Base-by-base conservation (phyloP, 371 early-diverging fungal species). In the Rhizopus sp. region DNA sequence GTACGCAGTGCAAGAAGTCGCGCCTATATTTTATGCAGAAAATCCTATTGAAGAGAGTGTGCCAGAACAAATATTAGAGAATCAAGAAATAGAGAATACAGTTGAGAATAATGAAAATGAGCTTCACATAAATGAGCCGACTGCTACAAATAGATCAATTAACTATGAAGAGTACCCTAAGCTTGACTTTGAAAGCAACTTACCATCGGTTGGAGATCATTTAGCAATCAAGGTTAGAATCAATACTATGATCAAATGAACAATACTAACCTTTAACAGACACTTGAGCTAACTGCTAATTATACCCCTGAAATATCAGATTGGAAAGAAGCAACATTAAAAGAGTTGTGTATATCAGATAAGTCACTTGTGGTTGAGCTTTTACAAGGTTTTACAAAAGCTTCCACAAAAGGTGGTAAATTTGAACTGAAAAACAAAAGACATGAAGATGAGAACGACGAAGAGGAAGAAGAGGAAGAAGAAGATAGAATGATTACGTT, bases 291-390 rank as follows among this genome's bases (percentile, higher is more conserved):
- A 32, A 44, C 16, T 15, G 53, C 63, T 29, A 46, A 39, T 17
- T 68, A 68, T 47, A 63, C 68, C 35, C 68, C 68, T 13, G 68
- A 68, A 23, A 63, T 68, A 30, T 68, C 68, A 3, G 68, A 54
- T 32, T 68, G 68, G 68, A 68, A 68, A 23, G 54, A 68, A 33
- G 63, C 50, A 1, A 54, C 47, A 17, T 17, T 68, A 12, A 56
- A 46, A 31, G 41, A 53, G 12, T 9, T 68, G 1, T 32, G 59
- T 41, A 6, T 32, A 5, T 17, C 35, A 3, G 32, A 39, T 13
- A 5, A 35, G 13, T 30, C 35, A 0, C 10, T 63, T 1, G 50
- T 46, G 1, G 29, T 68, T 30, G 57, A 63, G 32, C 63, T 41
- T 39, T 23, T 47, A 7, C 31, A 12, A 30, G 68, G 64, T 7